Percentiles rank a stretch among this genome's conserved stretches.
These are phyloP conservation scores for Russula foetens DNA, from an alignment of 768 basidiomycete genomes.

Conservation along the genomic window DNA sequence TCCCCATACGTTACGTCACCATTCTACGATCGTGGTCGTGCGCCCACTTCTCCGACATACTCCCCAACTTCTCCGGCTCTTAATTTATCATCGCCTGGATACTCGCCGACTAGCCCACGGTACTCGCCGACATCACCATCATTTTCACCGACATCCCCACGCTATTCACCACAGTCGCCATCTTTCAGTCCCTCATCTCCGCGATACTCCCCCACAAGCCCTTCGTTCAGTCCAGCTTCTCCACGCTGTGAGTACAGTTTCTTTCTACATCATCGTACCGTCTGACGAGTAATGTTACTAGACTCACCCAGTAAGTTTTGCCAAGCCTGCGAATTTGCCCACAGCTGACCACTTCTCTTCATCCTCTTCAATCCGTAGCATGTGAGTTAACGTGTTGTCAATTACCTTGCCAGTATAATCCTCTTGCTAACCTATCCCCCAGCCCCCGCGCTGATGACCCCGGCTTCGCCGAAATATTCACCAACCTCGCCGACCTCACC, in stretches of 20 bases:
- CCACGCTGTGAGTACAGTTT: constrained; percentile 60
- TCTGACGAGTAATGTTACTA: constrained; percentile 24
- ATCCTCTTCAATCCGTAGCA: constrained; percentile 33
- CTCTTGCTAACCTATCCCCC: constrained; percentile 14
- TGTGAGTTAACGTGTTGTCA: constrained; percentile 39
- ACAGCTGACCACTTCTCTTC: constrained; percentile 23
- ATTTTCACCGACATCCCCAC: constrained; percentile 86
- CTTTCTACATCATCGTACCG: constrained; percentile 13
- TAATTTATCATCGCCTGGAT: constrained; percentile 71
- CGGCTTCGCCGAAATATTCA: constrained; percentile 87
- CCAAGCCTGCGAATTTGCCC: neutral
- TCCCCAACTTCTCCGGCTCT: constrained; percentile 83
- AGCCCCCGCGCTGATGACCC: constrained; percentile 80
- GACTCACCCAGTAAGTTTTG: constrained; percentile 74
- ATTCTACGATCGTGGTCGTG: constrained; percentile 60
- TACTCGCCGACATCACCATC: constrained; percentile 81
- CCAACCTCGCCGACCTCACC: constrained; percentile 93
- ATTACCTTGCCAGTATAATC: neutral
- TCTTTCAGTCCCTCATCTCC: constrained; percentile 91
- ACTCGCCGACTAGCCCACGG: constrained; percentile 62
- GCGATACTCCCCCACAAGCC: constrained; percentile 81
- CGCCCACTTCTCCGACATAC: constrained; percentile 73
- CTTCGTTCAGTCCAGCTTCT: constrained; percentile 82
- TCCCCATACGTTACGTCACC: constrained; percentile 83
- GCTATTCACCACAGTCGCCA: constrained; percentile 86